These are phyloP conservation scores for Colletotrichum caudatum DNA, from an alignment of 2,329 filamentous ascomycete species.

Conservation along the genomic window DNA sequence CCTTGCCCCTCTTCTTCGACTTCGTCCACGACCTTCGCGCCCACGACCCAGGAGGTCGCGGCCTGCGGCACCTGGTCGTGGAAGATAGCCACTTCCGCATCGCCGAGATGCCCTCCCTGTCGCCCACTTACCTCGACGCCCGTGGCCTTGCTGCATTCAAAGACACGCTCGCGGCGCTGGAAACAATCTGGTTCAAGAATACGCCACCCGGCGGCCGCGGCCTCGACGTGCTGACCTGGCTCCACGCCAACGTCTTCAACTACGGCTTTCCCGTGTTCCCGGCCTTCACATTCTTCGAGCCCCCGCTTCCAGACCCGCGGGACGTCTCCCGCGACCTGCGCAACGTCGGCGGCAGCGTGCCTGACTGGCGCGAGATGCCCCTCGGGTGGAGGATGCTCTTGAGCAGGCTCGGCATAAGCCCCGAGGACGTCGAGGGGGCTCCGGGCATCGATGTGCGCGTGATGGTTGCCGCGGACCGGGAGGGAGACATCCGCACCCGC, in stretches of 20 bases:
- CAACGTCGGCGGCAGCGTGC: neutral
- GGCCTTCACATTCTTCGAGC: constrained; percentile 28
- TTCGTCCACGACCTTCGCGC: constrained; percentile 34
- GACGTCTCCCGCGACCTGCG: constrained; percentile 11
- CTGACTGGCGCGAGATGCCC: neutral
- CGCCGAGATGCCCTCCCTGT: neutral
- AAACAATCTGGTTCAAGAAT: constrained; percentile 31
- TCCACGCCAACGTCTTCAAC: constrained; percentile 24
- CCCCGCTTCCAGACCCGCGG: constrained; percentile 16
- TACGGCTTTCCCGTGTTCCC: constrained; percentile 28
- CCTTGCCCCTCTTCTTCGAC: constrained; percentile 1
- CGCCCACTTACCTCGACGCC: neutral
- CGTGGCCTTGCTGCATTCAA: constrained; percentile 2
- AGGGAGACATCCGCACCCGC: neutral
- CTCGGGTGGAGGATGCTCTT: constrained; percentile 21
- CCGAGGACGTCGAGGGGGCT: constrained; percentile 3
- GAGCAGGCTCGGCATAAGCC: constrained; percentile 5
- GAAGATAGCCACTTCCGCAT: neutral
- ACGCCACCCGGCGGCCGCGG: constrained; percentile 11
- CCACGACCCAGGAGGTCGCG: constrained; percentile 12
- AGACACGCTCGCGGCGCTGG: constrained; percentile 5
- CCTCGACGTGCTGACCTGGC: constrained; percentile 19
- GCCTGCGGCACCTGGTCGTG: constrained; percentile 22
- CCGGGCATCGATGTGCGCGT: constrained; percentile 22
- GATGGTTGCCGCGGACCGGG: constrained; percentile 11